Evolutionary conservation across 495 filamentous ascomycete genomes (phyloP).

Genomic region (Eremomyces bilateralis): DNA sequence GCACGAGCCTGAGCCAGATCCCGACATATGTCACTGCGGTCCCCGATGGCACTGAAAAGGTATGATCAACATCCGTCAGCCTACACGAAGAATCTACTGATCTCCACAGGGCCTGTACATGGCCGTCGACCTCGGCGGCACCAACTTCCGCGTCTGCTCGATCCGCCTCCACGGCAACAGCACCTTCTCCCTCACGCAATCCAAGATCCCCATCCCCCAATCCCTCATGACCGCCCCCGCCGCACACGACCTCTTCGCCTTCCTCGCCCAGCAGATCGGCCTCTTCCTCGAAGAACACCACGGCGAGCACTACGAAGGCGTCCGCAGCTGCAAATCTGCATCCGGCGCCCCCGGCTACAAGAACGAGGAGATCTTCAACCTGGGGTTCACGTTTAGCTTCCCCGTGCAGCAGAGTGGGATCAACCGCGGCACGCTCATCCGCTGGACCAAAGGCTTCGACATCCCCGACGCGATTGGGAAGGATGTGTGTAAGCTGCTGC

Average conservation of each 20-base stretch:
- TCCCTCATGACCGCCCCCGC: constrained; percentile 80
- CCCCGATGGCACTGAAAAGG: constrained; percentile 94
- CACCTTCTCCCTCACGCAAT: constrained; percentile 77
- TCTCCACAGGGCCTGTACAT: constrained; percentile 65
- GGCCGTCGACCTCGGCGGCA: constrained; percentile 90
- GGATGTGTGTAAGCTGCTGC: constrained; percentile 79
- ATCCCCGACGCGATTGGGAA: constrained; percentile 82
- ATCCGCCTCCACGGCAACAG: constrained; percentile 77
- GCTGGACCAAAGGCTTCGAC: constrained; percentile 98
- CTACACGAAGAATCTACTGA: not conserved
- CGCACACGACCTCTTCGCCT: constrained; percentile 72
- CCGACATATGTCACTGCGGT: constrained; percentile 90
- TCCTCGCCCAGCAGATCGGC: constrained; percentile 82
- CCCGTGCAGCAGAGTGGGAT: constrained; percentile 85
- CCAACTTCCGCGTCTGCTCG: constrained; percentile 95
- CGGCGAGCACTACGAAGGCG: constrained; percentile 60
- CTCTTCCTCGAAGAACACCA: constrained; percentile 72
- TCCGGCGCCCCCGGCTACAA: constrained; percentile 29
- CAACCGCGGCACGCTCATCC: constrained; percentile 76
- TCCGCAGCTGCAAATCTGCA: constrained; percentile 29
- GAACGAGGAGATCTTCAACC: constrained; percentile 58
- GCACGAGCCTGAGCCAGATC: constrained; percentile 75
- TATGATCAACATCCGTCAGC: constrained; percentile 13
- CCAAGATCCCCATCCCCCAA: constrained; percentile 74
- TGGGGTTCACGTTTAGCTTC: constrained; percentile 96